These are phyloP conservation scores for Arthroderma uncinatum DNA, from an alignment of 2,329 filamentous ascomycete species.

Conservation along the genomic window DNA sequence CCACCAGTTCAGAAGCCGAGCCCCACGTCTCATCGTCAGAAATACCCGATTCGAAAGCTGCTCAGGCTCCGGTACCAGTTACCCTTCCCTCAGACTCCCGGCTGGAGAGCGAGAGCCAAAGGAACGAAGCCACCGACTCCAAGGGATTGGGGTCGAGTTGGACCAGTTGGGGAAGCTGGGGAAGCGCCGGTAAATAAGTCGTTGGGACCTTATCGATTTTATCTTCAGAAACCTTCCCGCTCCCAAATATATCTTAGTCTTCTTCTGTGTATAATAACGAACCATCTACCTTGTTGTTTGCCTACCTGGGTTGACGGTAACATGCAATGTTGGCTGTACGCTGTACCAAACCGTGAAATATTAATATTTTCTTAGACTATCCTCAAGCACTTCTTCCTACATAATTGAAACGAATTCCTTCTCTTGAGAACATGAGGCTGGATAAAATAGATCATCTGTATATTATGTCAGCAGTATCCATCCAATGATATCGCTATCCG, in stretches of 20 bases:
- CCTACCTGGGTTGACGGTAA: neutral
- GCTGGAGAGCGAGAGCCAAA: neutral
- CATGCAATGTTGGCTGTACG: neutral
- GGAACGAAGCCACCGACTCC: neutral
- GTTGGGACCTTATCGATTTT: neutral
- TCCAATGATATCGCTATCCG: no score
- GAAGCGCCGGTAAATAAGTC: neutral
- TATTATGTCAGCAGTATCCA: no score
- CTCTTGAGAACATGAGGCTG: no score
- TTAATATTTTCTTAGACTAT: neutral
- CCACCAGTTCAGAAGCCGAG: neutral
- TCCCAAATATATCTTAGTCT: neutral
- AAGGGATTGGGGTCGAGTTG: neutral
- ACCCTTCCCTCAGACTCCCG: neutral
- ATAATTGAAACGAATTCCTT: neutral
- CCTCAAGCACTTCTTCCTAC: neutral
- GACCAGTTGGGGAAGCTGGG: neutral
- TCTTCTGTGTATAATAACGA: slow-evolving; percentile 4
- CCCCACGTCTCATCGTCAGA: neutral
- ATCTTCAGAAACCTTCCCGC: neutral
- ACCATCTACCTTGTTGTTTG: neutral
- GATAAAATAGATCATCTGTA: no score
- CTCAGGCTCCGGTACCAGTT: neutral
- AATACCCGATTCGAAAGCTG: neutral
- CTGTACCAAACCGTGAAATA: neutral